These are phyloP conservation scores for Talaromyces sp. DNA, from an alignment of 2,329 filamentous ascomycete genomes.

Conservation along the genomic window DNA sequence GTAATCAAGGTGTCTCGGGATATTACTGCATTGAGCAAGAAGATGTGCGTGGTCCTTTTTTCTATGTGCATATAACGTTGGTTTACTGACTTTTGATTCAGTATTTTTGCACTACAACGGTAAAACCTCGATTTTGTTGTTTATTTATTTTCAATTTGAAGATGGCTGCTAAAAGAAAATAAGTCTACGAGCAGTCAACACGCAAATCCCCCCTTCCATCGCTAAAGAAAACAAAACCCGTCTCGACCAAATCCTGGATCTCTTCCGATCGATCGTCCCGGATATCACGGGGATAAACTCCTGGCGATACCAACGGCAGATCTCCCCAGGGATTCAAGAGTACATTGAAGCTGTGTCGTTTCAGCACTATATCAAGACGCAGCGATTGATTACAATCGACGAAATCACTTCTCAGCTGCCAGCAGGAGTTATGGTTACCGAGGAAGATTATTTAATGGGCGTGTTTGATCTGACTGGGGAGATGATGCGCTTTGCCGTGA, in stretches of 20 bases:
- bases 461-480: conserved; percentile 93
- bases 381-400: conserved; percentile 65
- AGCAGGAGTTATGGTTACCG: conserved; percentile 59
- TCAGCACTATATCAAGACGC: conserved; percentile 75
- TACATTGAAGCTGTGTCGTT: conserved; percentile 90
- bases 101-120: conserved; percentile 82
- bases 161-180: neutral
- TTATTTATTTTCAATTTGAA: neutral
- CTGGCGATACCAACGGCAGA: conserved; percentile 72
- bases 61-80: neutral
- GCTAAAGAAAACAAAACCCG: conserved; percentile 65
- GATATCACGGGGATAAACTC: conserved; percentile 77
- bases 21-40: conserved; percentile 91
- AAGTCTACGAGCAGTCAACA: conserved; percentile 36
- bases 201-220: conserved; percentile 60
- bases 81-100: conserved; percentile 29
- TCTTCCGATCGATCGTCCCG: conserved; percentile 61
- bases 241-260: conserved; percentile 63
- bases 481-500: conserved; percentile 94
- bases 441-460: conserved; percentile 83
- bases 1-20: conserved; percentile 89
- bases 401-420: conserved; percentile 48
- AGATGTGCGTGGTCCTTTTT: conserved; percentile 64
- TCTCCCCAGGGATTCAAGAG: conserved; percentile 81
- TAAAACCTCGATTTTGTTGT: conserved; percentile 30